These are phyloP conservation scores for Cornus controversa DNA, from an alignment of 148 eudicot species.

Conservation along the genomic window DNA sequence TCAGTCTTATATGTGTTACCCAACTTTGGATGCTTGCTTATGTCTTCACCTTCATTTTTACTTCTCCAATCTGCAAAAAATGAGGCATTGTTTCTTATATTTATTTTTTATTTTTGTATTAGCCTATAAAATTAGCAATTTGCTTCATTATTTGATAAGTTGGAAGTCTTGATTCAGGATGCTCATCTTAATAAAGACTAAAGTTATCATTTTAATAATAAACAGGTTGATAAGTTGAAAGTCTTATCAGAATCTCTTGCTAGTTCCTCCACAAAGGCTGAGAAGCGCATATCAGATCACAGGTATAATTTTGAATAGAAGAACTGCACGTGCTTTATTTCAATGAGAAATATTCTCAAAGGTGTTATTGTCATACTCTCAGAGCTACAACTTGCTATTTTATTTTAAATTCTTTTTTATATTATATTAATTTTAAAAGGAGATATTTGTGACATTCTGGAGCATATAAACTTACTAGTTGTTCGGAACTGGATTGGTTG, in stretches of 20 bases:
- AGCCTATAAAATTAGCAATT: no score
- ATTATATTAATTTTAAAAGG: no score
- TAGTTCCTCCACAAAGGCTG: slow-evolving; percentile 77
- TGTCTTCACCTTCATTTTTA: neutral
- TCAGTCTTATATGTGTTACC: neutral
- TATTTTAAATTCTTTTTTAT: no score
- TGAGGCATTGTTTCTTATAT: no score
- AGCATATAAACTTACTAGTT: no score
- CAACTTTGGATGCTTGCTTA: neutral
- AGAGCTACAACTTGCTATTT: neutral
- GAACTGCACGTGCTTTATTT: slow-evolving; percentile 3
- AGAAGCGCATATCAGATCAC: slow-evolving; percentile 82
- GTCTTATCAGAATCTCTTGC: slow-evolving; percentile 85
- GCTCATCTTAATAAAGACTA: slow-evolving; percentile 5
- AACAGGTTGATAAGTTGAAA: slow-evolving; percentile 91
- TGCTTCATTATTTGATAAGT: no score
- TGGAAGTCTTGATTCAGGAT: no score
- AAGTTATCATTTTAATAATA: slow-evolving; percentile 5
- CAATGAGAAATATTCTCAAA: neutral
- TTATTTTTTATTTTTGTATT: no score
- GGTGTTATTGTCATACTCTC: neutral
- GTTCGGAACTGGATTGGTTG: no score
- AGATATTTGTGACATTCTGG: no score
- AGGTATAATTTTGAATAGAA: slow-evolving; percentile 45
- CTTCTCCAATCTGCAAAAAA: no score